Base-by-base conservation (phyloP, 371 early-diverging fungal species). In the Circinella minor region DNA sequence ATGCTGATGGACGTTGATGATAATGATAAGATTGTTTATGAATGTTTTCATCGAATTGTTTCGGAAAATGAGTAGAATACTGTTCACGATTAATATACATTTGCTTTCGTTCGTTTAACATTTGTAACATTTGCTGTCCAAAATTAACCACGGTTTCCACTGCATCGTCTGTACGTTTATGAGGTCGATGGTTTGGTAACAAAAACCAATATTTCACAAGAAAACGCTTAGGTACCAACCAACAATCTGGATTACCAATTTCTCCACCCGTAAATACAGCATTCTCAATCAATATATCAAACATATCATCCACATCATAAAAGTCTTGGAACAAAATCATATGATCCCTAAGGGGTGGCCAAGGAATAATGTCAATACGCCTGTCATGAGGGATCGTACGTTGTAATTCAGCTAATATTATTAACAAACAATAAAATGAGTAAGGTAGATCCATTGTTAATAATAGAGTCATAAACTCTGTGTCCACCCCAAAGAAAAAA, bases 321-420 rank as follows among this genome's bases (percentile, higher is more conserved):
- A 69, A 81, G 55, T 80, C 81, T 69, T 77, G 77, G 54, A 77
- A 83, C 10, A 81, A n/a, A 55, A 83, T 83, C 81, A 83, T 77
- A 38, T 69, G 73, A 38, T 83, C 81, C 27, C 83, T 74, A 74
- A 83, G 75, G 3, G 67, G 67, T 37, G 83, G 72, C 6, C 79
- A 79, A 18, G 83, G 83, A 15, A 81, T 70, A 27, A 77, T 60
- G 62, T 81, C 83, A 61, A 83, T 81, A 20, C 83, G 76, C 5
- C 76, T 66, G 64, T 83, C 81, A 65, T 83, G 83, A 48, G 83
- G 81, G 17, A 81, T 64, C 15, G 48, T 69, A 20, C 81, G 79
- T 49, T 83, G 81, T 8, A 83, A 61, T 65, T 83, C 81, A 63
- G 83, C 81, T 80, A 66, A 39, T 47, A 65, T 20, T n/a, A 20